Percentiles rank a stretch among this genome's conserved stretches.
Evolutionary conservation across 2,329 filamentous ascomycete genomes (phyloP).

Genomic region (Hymenoscyphus repandus): DNA sequence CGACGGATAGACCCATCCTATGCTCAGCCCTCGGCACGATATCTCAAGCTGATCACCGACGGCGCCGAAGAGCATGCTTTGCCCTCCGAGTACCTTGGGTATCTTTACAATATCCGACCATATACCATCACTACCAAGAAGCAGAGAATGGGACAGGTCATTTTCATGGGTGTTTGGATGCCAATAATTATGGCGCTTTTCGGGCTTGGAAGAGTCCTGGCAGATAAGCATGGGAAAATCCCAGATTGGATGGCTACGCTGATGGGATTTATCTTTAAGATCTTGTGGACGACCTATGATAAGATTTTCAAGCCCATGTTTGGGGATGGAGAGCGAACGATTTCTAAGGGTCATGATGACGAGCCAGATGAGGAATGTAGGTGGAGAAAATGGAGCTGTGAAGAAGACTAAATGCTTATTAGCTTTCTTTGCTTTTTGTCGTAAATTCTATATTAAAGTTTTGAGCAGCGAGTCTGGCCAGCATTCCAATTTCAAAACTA

Average conservation of each 20-base stretch:
- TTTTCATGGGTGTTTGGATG: constrained; percentile 57
- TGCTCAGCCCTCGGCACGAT: constrained; percentile 78
- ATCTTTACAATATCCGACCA: constrained; percentile 62
- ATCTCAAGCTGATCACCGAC: constrained; percentile 72
- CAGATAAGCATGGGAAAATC: constrained; percentile 60
- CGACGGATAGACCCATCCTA: constrained; percentile 63
- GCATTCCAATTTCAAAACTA: no score
- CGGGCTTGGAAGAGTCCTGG: constrained; percentile 42
- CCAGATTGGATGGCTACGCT: constrained; percentile 61
- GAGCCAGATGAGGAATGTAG: constrained; percentile 8
- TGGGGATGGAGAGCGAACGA: constrained; percentile 77
- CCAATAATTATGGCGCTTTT: constrained; percentile 53
- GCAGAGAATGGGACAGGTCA: constrained; percentile 59
- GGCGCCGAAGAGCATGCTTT: constrained; percentile 78
- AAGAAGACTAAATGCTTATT: not conserved
- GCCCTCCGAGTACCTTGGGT: constrained; percentile 70
- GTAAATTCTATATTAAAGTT: no score
- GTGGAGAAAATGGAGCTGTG: not conserved
- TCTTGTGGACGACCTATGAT: constrained; percentile 64
- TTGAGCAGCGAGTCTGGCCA: no score
- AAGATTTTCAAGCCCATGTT: constrained; percentile 59
- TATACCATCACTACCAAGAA: constrained; percentile 64
- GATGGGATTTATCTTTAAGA: constrained; percentile 47
- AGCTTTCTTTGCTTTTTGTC: no score
- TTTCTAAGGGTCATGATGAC: constrained; percentile 7